Evolutionary conservation across 371 early-diverging fungal genomes (phyloP), one percentile per base, ranked within the genome.

Genomic region (Mortierella sp.): DNA sequence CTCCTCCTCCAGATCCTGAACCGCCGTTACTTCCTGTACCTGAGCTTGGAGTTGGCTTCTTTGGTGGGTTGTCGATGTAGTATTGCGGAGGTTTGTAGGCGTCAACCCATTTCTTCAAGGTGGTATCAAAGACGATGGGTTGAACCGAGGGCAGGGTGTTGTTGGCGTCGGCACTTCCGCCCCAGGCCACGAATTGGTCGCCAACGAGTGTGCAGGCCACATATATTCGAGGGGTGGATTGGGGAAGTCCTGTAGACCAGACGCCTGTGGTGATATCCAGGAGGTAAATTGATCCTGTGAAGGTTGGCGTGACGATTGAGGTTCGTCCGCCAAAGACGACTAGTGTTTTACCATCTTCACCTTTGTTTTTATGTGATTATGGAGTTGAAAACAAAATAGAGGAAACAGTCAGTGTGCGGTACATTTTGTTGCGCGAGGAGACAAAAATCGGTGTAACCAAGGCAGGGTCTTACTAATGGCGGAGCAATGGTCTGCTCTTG

Each of bases 181-280:
- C 74, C 74, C 74, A 74, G 56, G 46, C 74, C 11, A 74, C 74
- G 56, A 74, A 74, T 46, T 74, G 74, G 35, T 74, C 74, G 1
- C 60, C 74, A 14, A 74, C 46, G 27, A 74, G 56, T 2, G 7
- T 58, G 60, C 74, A 74, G 29, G 21, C 74, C 29, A 60, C 29
- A 16, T 74, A 74, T 48, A 74, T 60, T 55, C 74, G 74, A 44
- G 74, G 74, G 21, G 60, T 46, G 8, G 74, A 14, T 58, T 44
- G 60, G 18, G 74, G 16, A 27, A 60, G 63, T 60, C 74, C 74
- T 60, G 56, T 18, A 27, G 74, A 44, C 74, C 74, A 74, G 29
- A 46, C 60, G 3, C 74, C 74, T 60, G 74, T 46, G 7, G 1
- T 27, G 8, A 74, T 21, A 60, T 74, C 74, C 74, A 74, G 29